Evolutionary conservation across 164 flowering plant species (phyloP), one percentile per base, ranked within the genome.

Genomic region (Amborella trichopoda): DNA sequence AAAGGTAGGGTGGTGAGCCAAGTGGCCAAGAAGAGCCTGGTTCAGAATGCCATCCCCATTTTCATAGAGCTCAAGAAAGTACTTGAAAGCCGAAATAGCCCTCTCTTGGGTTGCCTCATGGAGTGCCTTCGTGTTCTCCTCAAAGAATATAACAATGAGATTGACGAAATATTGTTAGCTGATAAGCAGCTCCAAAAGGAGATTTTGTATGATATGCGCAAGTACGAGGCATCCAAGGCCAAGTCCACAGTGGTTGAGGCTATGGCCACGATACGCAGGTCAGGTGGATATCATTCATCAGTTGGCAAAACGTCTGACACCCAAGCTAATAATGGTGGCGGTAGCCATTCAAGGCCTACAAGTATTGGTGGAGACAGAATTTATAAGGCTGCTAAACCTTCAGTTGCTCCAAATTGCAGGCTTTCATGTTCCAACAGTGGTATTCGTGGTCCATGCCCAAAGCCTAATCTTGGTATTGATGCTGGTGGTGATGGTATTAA

Each of bases 121-220:
- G 99, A 93, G 41, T 88, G 96, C 74, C 86, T 88, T 2, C 62
- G 96, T 17, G 59, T 68, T 46, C 77, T 93, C 37, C 91, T 93
- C 49, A 84, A 84, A 61, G 99, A 93, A 68, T 84, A 80, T 73
- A 84, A 84, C 63, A 75, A 80, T 39, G 96, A 93, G 66, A 93
- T 93, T 28, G 96, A 84, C 6, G 99, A 93, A 41, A 74, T 93
- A 32, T 44, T 93, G 49, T 77, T 82, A 13, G 95, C 96, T 3
- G 99, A 93, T 53, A 72, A 69, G 61, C 99, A 84, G 67, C 89
- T 93, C 10, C 94, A 75, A 67, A 87, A 79, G 62, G 99, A 93
- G 66, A 91, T 93, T 48, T 55, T 84, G 3, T 93, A 93, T 39
- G 96, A 93, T 63, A 88, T 93, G 81, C 81, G 82, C 25, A 88